Percentiles rank a stretch among this genome's conserved stretches.
Evolutionary conservation across 495 filamentous ascomycete species (phyloP).

Genomic region (Talaromyces stipitatus): DNA sequence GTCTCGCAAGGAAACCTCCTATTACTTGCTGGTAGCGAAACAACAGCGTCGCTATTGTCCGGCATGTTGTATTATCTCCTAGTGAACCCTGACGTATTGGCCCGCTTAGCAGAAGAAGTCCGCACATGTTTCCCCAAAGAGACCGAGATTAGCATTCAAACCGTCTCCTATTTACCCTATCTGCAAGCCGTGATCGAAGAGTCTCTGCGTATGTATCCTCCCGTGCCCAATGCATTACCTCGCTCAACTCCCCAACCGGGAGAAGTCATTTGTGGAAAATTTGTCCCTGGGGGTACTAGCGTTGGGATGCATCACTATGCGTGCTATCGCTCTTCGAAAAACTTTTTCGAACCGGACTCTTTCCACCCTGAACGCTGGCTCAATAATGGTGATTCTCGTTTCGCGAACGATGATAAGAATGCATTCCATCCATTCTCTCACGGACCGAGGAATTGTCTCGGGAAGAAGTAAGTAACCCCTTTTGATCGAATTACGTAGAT

Average conservation of each 20-base stretch:
- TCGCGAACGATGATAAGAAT: constrained; percentile 20
- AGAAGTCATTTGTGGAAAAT: constrained; percentile 30
- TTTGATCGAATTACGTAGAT: background rate
- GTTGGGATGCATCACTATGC: constrained; percentile 29
- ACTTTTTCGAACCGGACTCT: constrained; percentile 40
- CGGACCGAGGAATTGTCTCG: constrained; percentile 42
- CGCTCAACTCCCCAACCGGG: constrained; percentile 33
- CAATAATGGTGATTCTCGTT: constrained; percentile 15
- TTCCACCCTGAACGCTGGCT: constrained; percentile 49
- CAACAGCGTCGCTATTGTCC: constrained; percentile 42
- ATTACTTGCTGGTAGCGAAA: constrained; percentile 44
- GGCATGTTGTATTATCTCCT: constrained; percentile 44
- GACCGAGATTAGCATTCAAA: constrained; percentile 27
- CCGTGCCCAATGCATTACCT: constrained; percentile 34
- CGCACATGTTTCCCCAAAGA: constrained; percentile 17
- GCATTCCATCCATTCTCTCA: constrained; percentile 38
- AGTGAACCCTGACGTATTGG: constrained; percentile 20
- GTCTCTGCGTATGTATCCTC: constrained; percentile 46
- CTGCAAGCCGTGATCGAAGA: constrained; percentile 45
- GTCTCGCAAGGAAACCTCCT: constrained; percentile 28
- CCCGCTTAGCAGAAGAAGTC: constrained; percentile 35
- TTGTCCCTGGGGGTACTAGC: constrained; percentile 17
- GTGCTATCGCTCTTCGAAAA: constrained; percentile 29
- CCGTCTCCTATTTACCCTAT: constrained; percentile 33
- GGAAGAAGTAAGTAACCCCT: constrained; percentile 30